A percentile compares a stretch with the other conserved stretches of the same genome.
phyloP scores from a whole-genome alignment of 257 asterid genomes.

The Mitragyna speciosa region DNA sequence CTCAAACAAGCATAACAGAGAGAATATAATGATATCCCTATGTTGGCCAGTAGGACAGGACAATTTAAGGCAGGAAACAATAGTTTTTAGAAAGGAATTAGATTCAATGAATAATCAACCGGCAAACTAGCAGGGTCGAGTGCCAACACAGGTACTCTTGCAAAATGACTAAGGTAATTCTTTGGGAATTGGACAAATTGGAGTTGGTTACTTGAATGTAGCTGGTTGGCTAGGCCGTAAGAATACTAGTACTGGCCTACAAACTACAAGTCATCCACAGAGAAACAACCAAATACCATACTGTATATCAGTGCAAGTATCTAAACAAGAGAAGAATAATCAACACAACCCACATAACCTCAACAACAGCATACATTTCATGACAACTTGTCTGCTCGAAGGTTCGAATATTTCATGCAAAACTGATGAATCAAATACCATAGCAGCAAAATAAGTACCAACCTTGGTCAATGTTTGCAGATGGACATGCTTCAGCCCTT shows the following conservation, averaged over 20 bases:
- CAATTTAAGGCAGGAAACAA: not conserved
- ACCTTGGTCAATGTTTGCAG: conserved; percentile 95
- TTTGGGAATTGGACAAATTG: not conserved
- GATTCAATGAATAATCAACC: not conserved
- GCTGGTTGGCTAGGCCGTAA: not conserved
- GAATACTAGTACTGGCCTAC: not conserved
- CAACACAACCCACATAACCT: not conserved
- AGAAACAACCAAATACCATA: not conserved
- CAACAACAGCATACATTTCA: not conserved
- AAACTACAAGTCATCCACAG: not conserved
- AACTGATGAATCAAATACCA: not conserved
- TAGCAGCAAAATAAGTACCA: conserved; percentile 24
- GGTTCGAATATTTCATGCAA: not conserved
- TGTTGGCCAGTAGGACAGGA: not conserved
- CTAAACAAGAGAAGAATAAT: not conserved
- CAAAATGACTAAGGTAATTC: not conserved
- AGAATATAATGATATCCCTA: not conserved
- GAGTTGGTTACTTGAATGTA: no score
- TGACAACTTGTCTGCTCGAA: not conserved
- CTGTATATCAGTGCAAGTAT: not conserved
- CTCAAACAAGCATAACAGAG: not conserved
- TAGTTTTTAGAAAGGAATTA: not conserved
- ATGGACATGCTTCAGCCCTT: conserved; percentile 89
- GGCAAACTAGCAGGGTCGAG: not conserved
- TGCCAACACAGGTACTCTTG: not conserved